Evolutionary conservation across 2,329 filamentous ascomycete genomes (phyloP), one percentile per base, ranked within the genome.

Genomic region (Hypoxylon sp.): DNA sequence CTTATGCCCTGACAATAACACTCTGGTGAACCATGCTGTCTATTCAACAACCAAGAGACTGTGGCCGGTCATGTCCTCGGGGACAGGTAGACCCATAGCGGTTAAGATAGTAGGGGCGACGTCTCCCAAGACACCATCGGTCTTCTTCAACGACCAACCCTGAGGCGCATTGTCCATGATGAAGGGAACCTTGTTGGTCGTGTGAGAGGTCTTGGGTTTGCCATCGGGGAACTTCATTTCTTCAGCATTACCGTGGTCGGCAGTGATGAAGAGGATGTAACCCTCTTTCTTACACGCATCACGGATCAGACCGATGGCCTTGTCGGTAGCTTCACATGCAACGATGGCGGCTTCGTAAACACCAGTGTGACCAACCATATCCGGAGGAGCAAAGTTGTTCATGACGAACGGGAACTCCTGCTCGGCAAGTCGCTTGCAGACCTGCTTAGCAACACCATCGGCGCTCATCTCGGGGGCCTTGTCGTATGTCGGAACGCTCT

Each of bases 331-430:
- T 73, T 90, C 86, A 74, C 91, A 91, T 75, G 90, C 96, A 77
- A 96, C 79, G 69, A 99, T 90, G 63, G 96, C 96, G 30, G 96
- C 95, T 75, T 98, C 91, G 83, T 98, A 98, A 67, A 97, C 94
- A 78, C 96, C 96, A 10, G 96, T 99, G 85, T 99, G 96, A 74
- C 96, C 96, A 72, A 99, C 96, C 96, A 99, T 99, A 84, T 99
- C 96, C 17, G 96, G 96, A 45, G 96, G 96, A 45, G 96, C 96
- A 82, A 99, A 98, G 89, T 99, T 99, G 90, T 98, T 98, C 96
- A 99, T 99, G 81, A 99, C 86, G 79, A 99, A 98, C 78, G 96
- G 94, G 83, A 94, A 98, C 78, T 92, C 90, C 77, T 91, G 89
- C 81, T 97, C 93, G 25, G 81, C 88, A 72, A 99, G 91, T 65